Conservation (phyloP, 1,284 basidiomycete genomes). For the Puccinia triticina region DNA sequence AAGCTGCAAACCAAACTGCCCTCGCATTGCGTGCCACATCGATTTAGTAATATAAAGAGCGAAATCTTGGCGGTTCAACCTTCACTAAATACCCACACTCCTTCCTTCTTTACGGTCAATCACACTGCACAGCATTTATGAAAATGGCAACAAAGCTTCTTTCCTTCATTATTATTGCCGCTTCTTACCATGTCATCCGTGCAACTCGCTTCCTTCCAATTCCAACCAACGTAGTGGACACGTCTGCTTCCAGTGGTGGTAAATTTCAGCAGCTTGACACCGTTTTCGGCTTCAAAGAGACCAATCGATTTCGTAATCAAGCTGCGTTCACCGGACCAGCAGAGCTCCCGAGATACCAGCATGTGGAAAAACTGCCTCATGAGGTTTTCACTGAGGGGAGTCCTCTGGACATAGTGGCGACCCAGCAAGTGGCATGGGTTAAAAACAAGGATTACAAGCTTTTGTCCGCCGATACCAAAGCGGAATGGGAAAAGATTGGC, state of each 20-base stretch:
- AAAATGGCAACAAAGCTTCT: not conserved
- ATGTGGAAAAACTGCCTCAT: not conserved
- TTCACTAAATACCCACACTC: not conserved
- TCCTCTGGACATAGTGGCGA: not conserved
- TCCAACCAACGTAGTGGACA: not conserved
- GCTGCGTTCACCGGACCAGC: not conserved
- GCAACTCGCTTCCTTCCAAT: not conserved
- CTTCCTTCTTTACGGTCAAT: not conserved
- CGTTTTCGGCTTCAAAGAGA: not conserved
- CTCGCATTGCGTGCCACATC: not conserved
- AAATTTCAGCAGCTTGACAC: not conserved
- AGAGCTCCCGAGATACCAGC: not conserved
- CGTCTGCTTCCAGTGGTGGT: not conserved
- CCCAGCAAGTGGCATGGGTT: not conserved
- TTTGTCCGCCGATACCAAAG: not conserved
- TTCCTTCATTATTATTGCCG: not conserved
- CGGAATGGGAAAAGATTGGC: not conserved
- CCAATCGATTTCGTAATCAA: not conserved
- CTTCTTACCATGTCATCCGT: not conserved
- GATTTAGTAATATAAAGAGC: not conserved
- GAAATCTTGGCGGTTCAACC: not conserved
- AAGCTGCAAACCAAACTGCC: not conserved
- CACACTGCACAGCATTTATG: not conserved
- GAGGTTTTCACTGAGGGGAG: not conserved
- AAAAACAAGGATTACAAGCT: not conserved